Evolutionary conservation across 805 yeast species (phyloP).

Genomic region (Kuraishia borneana): DNA sequence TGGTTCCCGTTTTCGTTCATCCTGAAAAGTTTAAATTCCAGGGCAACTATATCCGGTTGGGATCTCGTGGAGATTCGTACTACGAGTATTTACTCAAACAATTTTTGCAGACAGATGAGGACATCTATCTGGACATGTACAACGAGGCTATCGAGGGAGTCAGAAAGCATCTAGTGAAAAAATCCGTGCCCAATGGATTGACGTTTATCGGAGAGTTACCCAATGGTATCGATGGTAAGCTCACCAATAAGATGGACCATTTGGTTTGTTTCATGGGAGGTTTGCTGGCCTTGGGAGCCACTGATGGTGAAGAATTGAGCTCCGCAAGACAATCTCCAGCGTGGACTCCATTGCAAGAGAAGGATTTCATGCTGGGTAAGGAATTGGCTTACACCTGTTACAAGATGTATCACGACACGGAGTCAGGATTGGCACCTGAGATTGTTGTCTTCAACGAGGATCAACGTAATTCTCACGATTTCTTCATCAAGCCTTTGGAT

Average conservation of each 20-base stretch:
- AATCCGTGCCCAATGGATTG: slow-evolving; percentile 51
- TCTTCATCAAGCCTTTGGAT: slow-evolving; percentile 59
- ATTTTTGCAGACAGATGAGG: slow-evolving; percentile 66
- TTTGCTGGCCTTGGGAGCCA: slow-evolving; percentile 78
- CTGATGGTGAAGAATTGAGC: slow-evolving; percentile 50
- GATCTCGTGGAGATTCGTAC: slow-evolving; percentile 89
- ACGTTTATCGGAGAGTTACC: slow-evolving; percentile 73
- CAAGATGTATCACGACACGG: slow-evolving; percentile 64
- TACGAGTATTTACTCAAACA: slow-evolving; percentile 85
- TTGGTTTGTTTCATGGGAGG: slow-evolving; percentile 90
- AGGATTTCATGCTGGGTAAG: slow-evolving; percentile 59
- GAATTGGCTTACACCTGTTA: slow-evolving; percentile 76
- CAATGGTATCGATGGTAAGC: slow-evolving; percentile 46
- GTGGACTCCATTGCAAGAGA: slow-evolving; percentile 51
- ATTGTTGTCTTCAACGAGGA: slow-evolving; percentile 73
- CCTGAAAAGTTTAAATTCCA: slow-evolving; percentile 66
- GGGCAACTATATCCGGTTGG: slow-evolving; percentile 62
- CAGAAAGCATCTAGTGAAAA: slow-evolving; percentile 47
- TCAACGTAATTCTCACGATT: slow-evolving; percentile 35
- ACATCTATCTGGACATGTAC: slow-evolving; percentile 61
- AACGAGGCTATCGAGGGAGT: slow-evolving; percentile 71
- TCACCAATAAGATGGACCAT: slow-evolving; percentile 81
- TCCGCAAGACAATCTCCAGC: slow-evolving; percentile 41
- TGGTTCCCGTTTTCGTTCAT: slow-evolving; percentile 70
- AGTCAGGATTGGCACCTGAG: slow-evolving; percentile 81